Evolutionary conservation across 345 rosid species (phyloP).

Genomic region (Triadica sebifera): DNA sequence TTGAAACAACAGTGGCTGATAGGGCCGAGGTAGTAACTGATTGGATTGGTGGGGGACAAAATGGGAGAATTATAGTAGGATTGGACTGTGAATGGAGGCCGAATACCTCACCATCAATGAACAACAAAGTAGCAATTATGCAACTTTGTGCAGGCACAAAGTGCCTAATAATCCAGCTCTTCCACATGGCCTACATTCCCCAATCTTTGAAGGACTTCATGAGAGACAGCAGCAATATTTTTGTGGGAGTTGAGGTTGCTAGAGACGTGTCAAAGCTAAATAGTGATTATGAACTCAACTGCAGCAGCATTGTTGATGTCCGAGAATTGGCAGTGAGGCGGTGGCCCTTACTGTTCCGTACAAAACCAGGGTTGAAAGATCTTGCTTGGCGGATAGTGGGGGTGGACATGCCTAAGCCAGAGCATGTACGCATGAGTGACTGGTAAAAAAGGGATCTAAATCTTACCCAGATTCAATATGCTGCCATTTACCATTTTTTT

Average conservation of each 20-base stretch:
- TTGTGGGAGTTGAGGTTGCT: slow-evolving; percentile 32
- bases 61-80: slow-evolving; percentile 21
- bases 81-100: slow-evolving; percentile 48
- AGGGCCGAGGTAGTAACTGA: slow-evolving; percentile 14
- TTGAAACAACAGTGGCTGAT: slow-evolving; percentile 27
- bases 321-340: slow-evolving; percentile 15
- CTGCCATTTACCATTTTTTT: slow-evolving; percentile 39
- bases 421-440: slow-evolving; percentile 19
- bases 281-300: slow-evolving; percentile 27
- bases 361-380: slow-evolving; percentile 33
- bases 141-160: slow-evolving; percentile 39
- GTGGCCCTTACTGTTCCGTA: slow-evolving; percentile 17
- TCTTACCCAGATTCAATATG: slow-evolving; percentile 31
- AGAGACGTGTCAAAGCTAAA: slow-evolving; percentile 27
- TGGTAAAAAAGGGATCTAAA: slow-evolving; percentile 35
- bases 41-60: slow-evolving; percentile 24
- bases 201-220: slow-evolving; percentile 21
- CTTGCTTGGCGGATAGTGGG: slow-evolving; percentile 16
- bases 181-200: slow-evolving; percentile 29
- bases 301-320: slow-evolving; percentile 17
- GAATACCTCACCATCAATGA: not conserved
- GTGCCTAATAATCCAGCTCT: slow-evolving; percentile 36
- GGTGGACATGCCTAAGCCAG: slow-evolving; percentile 26
- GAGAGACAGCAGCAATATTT: slow-evolving; percentile 9
- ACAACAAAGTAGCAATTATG: slow-evolving; percentile 27